Conservation (phyloP, 176 grass and related monocot genomes). For the Lolium perenne region DNA sequence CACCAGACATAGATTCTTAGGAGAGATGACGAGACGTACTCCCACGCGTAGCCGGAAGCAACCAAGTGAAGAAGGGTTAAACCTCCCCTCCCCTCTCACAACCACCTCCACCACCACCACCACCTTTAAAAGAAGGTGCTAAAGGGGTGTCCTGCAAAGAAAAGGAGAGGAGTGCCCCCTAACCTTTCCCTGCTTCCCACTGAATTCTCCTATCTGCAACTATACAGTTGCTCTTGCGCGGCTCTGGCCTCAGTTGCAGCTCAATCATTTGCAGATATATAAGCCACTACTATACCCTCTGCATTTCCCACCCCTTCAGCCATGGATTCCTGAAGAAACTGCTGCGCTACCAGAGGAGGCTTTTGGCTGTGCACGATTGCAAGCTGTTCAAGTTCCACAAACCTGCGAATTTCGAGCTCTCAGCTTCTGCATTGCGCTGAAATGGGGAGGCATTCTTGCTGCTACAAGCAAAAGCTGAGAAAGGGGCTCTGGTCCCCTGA, state of each 20-base stretch:
- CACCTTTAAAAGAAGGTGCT: conserved; percentile 76
- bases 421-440: conserved; percentile 49
- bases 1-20: conserved; percentile 77
- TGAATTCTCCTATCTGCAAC: conserved; percentile 62
- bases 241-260: conserved; percentile 49
- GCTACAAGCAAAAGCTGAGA: conserved; percentile 80
- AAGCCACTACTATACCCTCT: conserved; percentile 40
- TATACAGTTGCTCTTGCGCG: conserved; percentile 49
- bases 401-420: conserved; percentile 31
- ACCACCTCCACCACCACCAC: conserved; percentile 65
- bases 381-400: conserved; percentile 27
- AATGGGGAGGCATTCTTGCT: conserved; percentile 86
- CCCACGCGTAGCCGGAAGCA: conserved; percentile 46
- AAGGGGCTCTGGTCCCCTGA: conserved; percentile 87
- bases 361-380: conserved; percentile 9
- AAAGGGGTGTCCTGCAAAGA: conserved; percentile 67
- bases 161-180: conserved; percentile 64
- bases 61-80: conserved; percentile 45
- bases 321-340: conserved; percentile 47
- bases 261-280: conserved; percentile 46
- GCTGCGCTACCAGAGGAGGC: conserved; percentile 15
- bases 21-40: conserved; percentile 53
- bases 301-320: conserved; percentile 47
- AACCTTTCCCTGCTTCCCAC: conserved; percentile 64
- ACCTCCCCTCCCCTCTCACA: conserved; percentile 43